Evolutionary conservation across 2,329 filamentous ascomycete species (phyloP).

Genomic region (Rhytidhysteron rufulum): DNA sequence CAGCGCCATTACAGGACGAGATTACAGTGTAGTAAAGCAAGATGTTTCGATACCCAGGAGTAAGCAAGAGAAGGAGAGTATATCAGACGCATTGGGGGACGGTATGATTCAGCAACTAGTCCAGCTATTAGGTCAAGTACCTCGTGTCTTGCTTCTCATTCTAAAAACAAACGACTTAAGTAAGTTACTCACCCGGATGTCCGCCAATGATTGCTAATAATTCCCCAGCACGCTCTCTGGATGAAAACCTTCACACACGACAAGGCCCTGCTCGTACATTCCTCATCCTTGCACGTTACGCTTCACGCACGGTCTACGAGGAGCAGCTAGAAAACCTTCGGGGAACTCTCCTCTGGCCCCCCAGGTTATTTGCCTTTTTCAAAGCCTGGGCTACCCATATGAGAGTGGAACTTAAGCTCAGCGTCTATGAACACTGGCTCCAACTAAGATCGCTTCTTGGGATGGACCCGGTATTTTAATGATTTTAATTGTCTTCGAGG

Average conservation of each 20-base stretch:
- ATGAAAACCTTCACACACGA: slow-evolving; percentile 80
- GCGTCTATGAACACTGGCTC: slow-evolving; percentile 56
- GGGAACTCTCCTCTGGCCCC: slow-evolving; percentile 49
- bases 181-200: slow-evolving; percentile 31
- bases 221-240: slow-evolving; percentile 67
- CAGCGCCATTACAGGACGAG: slow-evolving; percentile 90
- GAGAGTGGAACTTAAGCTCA: slow-evolving; percentile 55
- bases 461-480: slow-evolving; percentile 24
- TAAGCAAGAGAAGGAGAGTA: slow-evolving; percentile 76
- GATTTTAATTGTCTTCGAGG: too few relatives aligned
- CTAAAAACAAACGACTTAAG: slow-evolving; percentile 96
- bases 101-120: slow-evolving; percentile 87
- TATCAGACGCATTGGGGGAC: slow-evolving; percentile 78
- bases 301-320: slow-evolving; percentile 59
- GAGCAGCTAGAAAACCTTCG: slow-evolving; percentile 53
- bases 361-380: slow-evolving; percentile 50
- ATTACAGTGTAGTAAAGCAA: slow-evolving; percentile 70
- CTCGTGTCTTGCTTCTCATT: slow-evolving; percentile 87
- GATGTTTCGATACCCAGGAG: slow-evolving; percentile 60
- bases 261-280: slow-evolving; percentile 60
- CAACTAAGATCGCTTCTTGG: slow-evolving; percentile 49
- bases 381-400: slow-evolving; percentile 52
- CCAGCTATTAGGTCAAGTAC: slow-evolving; percentile 81
- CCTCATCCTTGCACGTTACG: slow-evolving; percentile 62
- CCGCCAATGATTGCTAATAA: slow-evolving; percentile 7